Base-by-base conservation (phyloP, 2,329 filamentous ascomycete genomes). In the Talaromyces marneffei region DNA sequence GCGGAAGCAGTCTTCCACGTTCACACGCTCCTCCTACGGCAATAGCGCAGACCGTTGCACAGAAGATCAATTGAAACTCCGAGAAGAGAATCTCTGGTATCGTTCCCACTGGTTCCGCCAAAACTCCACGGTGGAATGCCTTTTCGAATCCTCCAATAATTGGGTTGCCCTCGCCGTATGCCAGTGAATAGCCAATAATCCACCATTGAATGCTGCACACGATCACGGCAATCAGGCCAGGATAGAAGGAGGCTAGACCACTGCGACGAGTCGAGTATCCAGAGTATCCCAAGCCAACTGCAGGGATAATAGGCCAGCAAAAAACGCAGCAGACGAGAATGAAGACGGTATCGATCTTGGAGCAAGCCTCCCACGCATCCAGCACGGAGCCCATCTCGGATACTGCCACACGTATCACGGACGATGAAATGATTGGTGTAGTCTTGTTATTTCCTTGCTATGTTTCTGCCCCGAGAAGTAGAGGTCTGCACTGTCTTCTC, bases 161-260 rank as follows among this genome's bases (percentile, higher is more conserved):
- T 4, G 72, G 67, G 29, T 75, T 75, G 27, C 77, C 79, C 33
- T 80, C 77, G 12, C 78, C 77, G 64, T 82, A 82, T 1, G 79
- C 78, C 9, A 82, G 69, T 0, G 77, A 78, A 66, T 82, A 82
- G 1, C 79, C 79, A 25, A 81, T 69, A 33, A 80, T 66, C 64
- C 78, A 82, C 79, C 80, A 82, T 69, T 82, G 79, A 40, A 82
- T 75, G 0, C 78, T 77, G 64, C 79, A 82, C n/a, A 78, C 75
- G 2, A 76, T 75, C 14, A 82, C 77, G 1, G 77, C 74, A 10
- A 82, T 73, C 2, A 82, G 69, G 0, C 79, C 75, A 7, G 79
- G 79, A 61, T 82, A 78, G 63, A 80, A 77, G 1, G 79, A 78
- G n/a, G 77, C 74, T 37, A 82, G 72, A 4, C 77, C 77, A 63